Base-by-base conservation (phyloP, 1,284 basidiomycete genomes). In the Amylostereum chailletii region DNA sequence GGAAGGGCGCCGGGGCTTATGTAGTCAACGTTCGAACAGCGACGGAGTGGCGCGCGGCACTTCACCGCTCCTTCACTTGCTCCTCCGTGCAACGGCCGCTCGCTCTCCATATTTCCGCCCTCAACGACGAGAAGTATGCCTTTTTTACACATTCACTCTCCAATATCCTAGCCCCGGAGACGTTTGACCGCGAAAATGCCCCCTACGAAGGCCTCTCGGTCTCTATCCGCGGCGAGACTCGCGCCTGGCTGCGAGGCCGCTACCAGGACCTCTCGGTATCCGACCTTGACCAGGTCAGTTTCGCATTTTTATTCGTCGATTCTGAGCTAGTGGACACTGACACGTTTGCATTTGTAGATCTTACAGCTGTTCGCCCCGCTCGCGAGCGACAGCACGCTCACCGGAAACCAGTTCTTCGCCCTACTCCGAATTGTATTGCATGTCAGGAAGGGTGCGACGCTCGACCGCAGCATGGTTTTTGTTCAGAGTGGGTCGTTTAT, bases 361-460 rank as follows among this genome's bases (percentile, higher is more conserved):
- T 66, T 89, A 48, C 75, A 70, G 44, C 63, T 83, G 2, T 87
- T 89, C 60, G 70, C 70, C 45, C 76, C 82, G 3, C 68, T 64
- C 48, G 63, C 83, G 0, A 71, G 68, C 9, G 66, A 70, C 9
- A 80, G 84, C 54, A 65, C 65, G 2, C 65, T 88, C 39, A 71
- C 71, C 8, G 79, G 78, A 1, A 81, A 81, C n/a, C 82, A 89
- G 57, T 85, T 88, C 60, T 88, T 88, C 58, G 86, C 84, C 8
- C 80, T 75, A 0, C 64, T 86, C 30, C 66, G 86, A 34, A 74
- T 89, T 3, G 72, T 84, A 0, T 61, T 77, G 19, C 85, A 89
- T 55, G 75, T 71, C n/a, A 71, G 77, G 55, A 65, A 64, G 27
- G 84, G 85, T 3, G 76, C 74, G 51, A 71, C 74, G 5, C 61